Conservation (phyloP, 1,284 basidiomycete species). For the Irpex rosettiformis region DNA sequence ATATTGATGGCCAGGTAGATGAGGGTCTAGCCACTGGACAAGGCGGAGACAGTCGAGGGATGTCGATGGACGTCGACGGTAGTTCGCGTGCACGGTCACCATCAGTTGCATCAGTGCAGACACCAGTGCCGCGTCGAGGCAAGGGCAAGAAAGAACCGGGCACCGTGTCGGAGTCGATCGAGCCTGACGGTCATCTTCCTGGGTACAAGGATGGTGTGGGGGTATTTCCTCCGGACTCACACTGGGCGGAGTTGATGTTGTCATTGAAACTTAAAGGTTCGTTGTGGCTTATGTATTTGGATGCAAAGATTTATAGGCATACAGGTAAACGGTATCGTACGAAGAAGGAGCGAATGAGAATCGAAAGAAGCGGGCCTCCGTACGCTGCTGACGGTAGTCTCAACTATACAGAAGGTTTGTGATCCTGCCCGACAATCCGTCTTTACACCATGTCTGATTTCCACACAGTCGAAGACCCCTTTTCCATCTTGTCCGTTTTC, state of each 20-base stretch:
- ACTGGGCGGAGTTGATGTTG: constrained; percentile 66
- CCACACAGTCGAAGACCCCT: constrained; percentile 70
- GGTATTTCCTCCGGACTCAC: constrained; percentile 63
- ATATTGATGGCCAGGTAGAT: constrained; percentile 73
- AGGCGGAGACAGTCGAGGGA: constrained; percentile 23
- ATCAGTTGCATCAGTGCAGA: constrained; percentile 24
- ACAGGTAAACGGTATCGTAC: constrained; percentile 72
- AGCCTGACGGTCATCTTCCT: constrained; percentile 66
- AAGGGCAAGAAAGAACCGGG: constrained; percentile 25
- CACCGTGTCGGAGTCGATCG: constrained; percentile 50
- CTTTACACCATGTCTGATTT: constrained; percentile 11
- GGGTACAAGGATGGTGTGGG: constrained; percentile 72
- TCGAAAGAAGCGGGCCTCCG: constrained; percentile 72
- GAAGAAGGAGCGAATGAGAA: constrained; percentile 70
- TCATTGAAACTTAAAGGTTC: constrained; percentile 69
- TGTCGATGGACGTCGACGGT: constrained; percentile 28
- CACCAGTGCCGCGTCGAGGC: constrained; percentile 15
- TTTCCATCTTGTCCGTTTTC: constrained; percentile 58
- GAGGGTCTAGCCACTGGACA: constrained; percentile 52
- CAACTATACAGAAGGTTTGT: constrained; percentile 66
- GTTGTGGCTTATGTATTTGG: not conserved
- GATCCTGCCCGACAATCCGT: constrained; percentile 5
- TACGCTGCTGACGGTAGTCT: constrained; percentile 66
- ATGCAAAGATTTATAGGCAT: not conserved
- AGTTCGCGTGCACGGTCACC: constrained; percentile 25